Evolutionary conservation across 108 stramenopile species (phyloP), one percentile per base, ranked within the genome.

Genomic region (Nannochloropsis salina): DNA sequence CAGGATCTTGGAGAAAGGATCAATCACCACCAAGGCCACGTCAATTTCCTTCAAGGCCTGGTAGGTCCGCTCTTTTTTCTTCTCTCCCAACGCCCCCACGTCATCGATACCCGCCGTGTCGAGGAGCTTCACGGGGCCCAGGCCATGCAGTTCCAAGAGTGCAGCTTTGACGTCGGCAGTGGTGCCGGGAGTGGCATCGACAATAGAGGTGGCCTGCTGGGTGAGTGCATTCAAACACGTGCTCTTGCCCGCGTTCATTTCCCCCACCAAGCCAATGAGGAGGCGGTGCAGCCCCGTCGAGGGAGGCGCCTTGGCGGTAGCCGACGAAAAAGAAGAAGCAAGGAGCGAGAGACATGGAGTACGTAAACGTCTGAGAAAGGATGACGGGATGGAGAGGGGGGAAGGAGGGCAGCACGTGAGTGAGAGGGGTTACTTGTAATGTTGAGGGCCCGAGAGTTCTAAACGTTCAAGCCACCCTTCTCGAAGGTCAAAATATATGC

Each of bases 211-310:
- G n/a, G 61, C 61, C 8, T 74, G 61, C n/a, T 74, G 61, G 20
- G 61, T 74, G 20, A 74, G n/a, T 15, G 61, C 61, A 74, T 74
- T 74, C 2, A 74, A n/a, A 74, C 15, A 4, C 8, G 61, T 74
- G 61, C 20, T n/a, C 61, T 74, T 74, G 61, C 61, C 61, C 20
- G 61, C 61, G n/a, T 74, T 74, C 61, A 74, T 74, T n/a, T 74
- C 61, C 8, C 61, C 61, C 20, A 74, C 61, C n/a, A 74, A 74
- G 61, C 61, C 61, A 2, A 74, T 4, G 61, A 74, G 61, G 61
- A 74, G 61, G n/a, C 61, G 61, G 61, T 74, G 61, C n/a, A 74
- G 61, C 15, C 3, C 61, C 15, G 61, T n/a, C 15, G 61, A 74
- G 8, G 31, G 31, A 31, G 31, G 31, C 31, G 31, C 31, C 31